Conservation (phyloP, 2,329 filamentous ascomycete species). For the Penicillium sp. region DNA sequence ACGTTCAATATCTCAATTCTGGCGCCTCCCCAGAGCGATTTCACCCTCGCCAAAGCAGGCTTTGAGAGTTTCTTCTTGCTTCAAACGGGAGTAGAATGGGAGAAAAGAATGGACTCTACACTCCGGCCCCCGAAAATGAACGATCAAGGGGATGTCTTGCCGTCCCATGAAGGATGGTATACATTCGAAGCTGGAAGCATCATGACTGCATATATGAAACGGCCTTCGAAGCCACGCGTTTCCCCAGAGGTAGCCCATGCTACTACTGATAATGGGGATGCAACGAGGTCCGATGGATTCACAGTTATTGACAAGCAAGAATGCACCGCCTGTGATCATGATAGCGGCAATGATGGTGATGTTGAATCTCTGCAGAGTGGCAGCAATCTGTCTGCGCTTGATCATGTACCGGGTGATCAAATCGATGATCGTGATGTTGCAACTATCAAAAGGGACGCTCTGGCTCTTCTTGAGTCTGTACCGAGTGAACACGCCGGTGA, state of each 20-base stretch:
- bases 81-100: slow-evolving; percentile 62
- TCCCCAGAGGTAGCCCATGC: background rate
- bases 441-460: background rate
- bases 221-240: background rate
- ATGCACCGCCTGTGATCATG: background rate
- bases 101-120: slow-evolving; percentile 38
- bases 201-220: slow-evolving; percentile 23
- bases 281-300: background rate
- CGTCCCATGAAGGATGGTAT: slow-evolving; percentile 35
- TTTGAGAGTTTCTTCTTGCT: slow-evolving; percentile 61
- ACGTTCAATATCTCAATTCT: slow-evolving; percentile 34
- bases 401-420: background rate
- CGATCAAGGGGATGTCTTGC: slow-evolving; percentile 22
- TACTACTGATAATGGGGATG: background rate
- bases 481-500: background rate
- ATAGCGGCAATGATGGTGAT: background rate
- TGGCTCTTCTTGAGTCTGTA: background rate
- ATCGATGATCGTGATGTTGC: background rate
- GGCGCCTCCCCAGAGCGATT: slow-evolving; percentile 31
- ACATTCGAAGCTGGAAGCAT: slow-evolving; percentile 24
- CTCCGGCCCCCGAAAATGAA: slow-evolving; percentile 22
- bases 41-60: slow-evolving; percentile 45
- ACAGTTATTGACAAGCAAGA: background rate
- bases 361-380: background rate
- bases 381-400: background rate